Evolutionary conservation across 1,139 yeast genomes (phyloP).

Genomic region (Kluyveromyces sp.): DNA sequence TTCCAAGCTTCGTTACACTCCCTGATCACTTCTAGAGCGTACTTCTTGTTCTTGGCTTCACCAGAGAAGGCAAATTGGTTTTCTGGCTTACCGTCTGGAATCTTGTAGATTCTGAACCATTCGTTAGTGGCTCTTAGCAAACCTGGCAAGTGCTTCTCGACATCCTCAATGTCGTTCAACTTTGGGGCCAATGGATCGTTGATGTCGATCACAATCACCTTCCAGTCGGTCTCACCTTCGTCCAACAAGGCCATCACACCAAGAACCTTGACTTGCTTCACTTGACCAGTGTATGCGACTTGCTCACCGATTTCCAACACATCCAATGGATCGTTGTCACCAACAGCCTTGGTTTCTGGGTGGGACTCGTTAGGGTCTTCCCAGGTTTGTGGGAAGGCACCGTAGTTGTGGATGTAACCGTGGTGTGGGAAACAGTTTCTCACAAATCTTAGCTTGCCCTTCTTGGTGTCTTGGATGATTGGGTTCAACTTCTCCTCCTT

Average conservation of each 20-base stretch:
- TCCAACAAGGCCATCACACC: conserved; percentile 85
- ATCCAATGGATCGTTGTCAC: conserved; percentile 88
- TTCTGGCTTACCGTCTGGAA: conserved; percentile 86
- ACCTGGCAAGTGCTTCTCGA: conserved; percentile 70
- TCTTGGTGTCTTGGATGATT: conserved; percentile 77
- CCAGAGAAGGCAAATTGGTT: conserved; percentile 84
- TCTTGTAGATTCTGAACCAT: conserved; percentile 88
- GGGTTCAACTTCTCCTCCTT: conserved; percentile 66
- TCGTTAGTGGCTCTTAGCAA: conserved; percentile 73
- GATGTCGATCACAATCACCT: conserved; percentile 67
- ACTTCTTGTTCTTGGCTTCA: conserved; percentile 63
- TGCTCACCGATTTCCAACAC: conserved; percentile 82
- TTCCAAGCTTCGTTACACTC: conserved; percentile 74
- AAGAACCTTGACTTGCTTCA: conserved; percentile 72
- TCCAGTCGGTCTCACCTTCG: conserved; percentile 95
- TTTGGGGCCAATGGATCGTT: conserved; percentile 71
- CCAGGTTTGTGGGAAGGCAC: conserved; percentile 95
- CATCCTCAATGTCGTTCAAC: conserved; percentile 68
- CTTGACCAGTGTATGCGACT: conserved; percentile 65
- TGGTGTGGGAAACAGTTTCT: conserved; percentile 85
- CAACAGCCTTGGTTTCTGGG: conserved; percentile 73
- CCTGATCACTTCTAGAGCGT: conserved; percentile 62
- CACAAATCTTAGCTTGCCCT: conserved; percentile 76
- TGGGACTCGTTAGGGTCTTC: conserved; percentile 70
- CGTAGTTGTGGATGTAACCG: conserved; percentile 88